Conservation (phyloP, 257 asterid species). For the Leptodermis oblonga region DNA sequence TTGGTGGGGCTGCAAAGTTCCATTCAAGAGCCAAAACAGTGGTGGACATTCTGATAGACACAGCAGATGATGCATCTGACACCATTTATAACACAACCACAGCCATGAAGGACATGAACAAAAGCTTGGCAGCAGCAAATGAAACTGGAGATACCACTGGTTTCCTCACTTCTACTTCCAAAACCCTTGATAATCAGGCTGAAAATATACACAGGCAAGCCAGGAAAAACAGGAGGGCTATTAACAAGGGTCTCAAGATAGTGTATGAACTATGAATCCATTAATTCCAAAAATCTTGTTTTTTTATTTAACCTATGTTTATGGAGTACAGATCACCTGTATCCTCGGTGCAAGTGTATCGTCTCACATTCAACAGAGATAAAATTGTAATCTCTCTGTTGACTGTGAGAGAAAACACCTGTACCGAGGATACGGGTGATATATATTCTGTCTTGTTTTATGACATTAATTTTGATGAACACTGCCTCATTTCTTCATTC, state of each 20-base stretch:
- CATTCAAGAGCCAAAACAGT: conserved; percentile 54
- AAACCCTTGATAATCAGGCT: conserved; percentile 55
- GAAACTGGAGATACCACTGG: conserved; percentile 30
- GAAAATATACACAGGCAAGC: conserved; percentile 57
- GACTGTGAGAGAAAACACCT: too few species aligned
- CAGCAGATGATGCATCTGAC: conserved; percentile 69
- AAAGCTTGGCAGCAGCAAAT: conserved; percentile 26
- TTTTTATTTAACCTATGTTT: too few species aligned
- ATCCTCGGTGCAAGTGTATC: too few species aligned
- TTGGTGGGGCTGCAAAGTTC: conserved; percentile 68
- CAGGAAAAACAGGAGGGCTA: conserved; percentile 42
- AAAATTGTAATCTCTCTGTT: too few species aligned
- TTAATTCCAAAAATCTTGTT: not conserved
- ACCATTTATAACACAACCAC: conserved; percentile 55
- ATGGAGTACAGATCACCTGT: too few species aligned
- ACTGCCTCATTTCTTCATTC: conserved; percentile 8
- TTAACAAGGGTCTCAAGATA: conserved; percentile 48
- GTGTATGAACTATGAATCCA: conserved; percentile 24
- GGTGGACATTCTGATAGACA: conserved; percentile 59
- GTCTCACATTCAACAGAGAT: too few species aligned
- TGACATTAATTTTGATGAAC: conserved; percentile 2
- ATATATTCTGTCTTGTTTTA: too few species aligned
- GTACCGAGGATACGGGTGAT: too few species aligned
- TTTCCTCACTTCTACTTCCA: conserved; percentile 56
- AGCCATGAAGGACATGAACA: conserved; percentile 60